A percentile compares a stretch with the other conserved stretches of the same genome.
Evolutionary conservation across 2,329 filamentous ascomycete genomes (phyloP).

Genomic region (Verticillium zaregamsianum): DNA sequence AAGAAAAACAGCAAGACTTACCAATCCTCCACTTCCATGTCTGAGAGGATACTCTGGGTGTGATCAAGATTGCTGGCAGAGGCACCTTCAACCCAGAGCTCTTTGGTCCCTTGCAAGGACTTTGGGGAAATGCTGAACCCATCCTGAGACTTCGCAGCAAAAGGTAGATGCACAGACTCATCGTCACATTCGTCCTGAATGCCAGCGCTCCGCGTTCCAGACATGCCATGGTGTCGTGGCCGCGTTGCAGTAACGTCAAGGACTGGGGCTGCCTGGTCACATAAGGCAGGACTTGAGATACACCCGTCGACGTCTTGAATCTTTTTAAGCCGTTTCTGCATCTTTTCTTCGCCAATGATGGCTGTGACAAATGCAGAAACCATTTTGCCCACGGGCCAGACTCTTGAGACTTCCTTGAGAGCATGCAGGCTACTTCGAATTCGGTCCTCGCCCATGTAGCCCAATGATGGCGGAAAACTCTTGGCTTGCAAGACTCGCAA

Average conservation of each 20-base stretch:
- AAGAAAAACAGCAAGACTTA: neutral
- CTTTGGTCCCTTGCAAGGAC: no score
- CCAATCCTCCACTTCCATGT: neutral
- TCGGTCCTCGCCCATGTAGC: slow-evolving; percentile 81
- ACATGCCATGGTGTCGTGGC: no score
- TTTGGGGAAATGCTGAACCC: no score
- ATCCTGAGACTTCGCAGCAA: no score
- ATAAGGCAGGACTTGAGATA: no score
- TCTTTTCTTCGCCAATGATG: slow-evolving; percentile 85
- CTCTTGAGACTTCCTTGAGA: slow-evolving; percentile 87
- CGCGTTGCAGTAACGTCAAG: no score
- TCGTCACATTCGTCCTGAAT: no score
- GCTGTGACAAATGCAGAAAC: slow-evolving; percentile 95
- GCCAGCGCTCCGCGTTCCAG: no score
- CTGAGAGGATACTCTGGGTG: neutral
- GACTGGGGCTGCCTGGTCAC: no score
- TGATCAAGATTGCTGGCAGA: neutral
- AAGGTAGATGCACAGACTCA: no score
- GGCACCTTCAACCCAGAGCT: no score
- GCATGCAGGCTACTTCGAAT: slow-evolving; percentile 86
- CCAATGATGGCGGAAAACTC: slow-evolving; percentile 82
- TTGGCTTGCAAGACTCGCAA: slow-evolving; percentile 99
- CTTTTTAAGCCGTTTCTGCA: no score
- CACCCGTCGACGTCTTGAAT: neutral
- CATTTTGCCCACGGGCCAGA: slow-evolving; percentile 98